Evolutionary conservation across 257 asterid species (phyloP).

Genomic region (Penstemon barbatus): DNA sequence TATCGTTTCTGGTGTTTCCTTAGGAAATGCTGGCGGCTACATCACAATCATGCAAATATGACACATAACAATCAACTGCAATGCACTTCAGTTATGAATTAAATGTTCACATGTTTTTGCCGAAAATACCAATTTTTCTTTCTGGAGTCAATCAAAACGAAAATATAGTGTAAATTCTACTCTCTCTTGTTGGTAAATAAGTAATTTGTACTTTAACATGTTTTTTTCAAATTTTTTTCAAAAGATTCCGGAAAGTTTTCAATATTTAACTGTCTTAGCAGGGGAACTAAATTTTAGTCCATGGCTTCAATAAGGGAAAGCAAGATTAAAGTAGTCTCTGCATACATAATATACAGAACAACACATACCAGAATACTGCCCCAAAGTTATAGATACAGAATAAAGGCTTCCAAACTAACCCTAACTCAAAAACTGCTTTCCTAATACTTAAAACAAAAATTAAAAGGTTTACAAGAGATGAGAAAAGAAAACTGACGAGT

Average conservation of each 20-base stretch:
- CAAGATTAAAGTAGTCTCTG: neutral
- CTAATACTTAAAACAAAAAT: neutral
- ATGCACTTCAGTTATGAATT: no score
- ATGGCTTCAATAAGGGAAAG: no score
- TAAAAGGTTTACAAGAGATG: neutral
- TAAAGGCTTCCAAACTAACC: conserved; percentile 17
- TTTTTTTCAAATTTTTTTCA: neutral
- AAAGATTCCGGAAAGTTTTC: neutral
- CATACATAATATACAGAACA: conserved; percentile 13
- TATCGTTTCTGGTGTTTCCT: conserved; percentile 82
- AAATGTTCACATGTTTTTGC: no score
- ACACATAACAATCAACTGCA: neutral
- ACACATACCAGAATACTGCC: neutral
- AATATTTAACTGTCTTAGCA: no score
- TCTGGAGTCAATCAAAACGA: no score
- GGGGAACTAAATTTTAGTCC: no score
- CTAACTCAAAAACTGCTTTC: conserved; percentile 16
- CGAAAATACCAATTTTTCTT: no score
- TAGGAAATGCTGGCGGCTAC: conserved; percentile 96
- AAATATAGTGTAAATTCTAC: no score
- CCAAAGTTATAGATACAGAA: conserved; percentile 7
- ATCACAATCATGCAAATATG: conserved; percentile 15
- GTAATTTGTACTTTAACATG: no score
- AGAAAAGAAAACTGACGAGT: conserved; percentile 50
- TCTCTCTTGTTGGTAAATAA: no score